Conservation (phyloP, 164 flowering plant genomes). For the Cinnamomum chago region DNA sequence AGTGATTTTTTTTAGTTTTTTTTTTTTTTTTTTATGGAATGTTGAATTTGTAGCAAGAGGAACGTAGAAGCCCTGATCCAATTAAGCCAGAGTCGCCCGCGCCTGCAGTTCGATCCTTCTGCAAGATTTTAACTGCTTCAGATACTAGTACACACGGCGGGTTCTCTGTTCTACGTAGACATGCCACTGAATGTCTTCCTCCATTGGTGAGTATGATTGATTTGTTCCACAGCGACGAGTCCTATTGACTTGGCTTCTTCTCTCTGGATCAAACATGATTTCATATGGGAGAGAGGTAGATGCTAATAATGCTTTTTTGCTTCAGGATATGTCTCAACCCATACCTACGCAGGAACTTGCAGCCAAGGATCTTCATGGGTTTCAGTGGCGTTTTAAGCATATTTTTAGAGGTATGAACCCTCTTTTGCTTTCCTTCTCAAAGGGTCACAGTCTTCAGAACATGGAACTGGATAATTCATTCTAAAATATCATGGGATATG, state of each 20-base stretch:
- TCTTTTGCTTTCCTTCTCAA: not conserved
- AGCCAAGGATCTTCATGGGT: conserved; percentile 84
- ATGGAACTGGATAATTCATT: not conserved
- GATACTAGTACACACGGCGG: conserved; percentile 99
- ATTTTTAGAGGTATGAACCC: conserved; percentile 59
- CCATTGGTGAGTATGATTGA: conserved; percentile 47
- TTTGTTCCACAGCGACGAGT: not conserved
- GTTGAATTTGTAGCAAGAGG: conserved; percentile 45
- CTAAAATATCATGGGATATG: not conserved
- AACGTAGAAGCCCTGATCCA: conserved; percentile 60
- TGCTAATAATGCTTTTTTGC: not conserved
- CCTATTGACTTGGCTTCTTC: no score
- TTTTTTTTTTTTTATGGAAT: not conserved
- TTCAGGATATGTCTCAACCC: conserved; percentile 63
- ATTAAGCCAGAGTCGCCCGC: conserved; percentile 36
- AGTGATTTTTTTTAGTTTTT: not conserved
- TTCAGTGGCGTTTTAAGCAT: conserved; percentile 82
- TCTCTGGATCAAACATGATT: not conserved
- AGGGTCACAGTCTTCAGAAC: not conserved
- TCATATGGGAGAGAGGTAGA: not conserved
- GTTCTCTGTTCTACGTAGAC: conserved; percentile 86
- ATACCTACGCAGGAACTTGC: conserved; percentile 77
- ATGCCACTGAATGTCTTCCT: conserved; percentile 91
- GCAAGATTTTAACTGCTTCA: conserved; percentile 88
- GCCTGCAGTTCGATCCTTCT: conserved; percentile 58